These are phyloP conservation scores for Albophoma yamanashiensis DNA, from an alignment of 2,329 filamentous ascomycete species.

Conservation along the genomic window DNA sequence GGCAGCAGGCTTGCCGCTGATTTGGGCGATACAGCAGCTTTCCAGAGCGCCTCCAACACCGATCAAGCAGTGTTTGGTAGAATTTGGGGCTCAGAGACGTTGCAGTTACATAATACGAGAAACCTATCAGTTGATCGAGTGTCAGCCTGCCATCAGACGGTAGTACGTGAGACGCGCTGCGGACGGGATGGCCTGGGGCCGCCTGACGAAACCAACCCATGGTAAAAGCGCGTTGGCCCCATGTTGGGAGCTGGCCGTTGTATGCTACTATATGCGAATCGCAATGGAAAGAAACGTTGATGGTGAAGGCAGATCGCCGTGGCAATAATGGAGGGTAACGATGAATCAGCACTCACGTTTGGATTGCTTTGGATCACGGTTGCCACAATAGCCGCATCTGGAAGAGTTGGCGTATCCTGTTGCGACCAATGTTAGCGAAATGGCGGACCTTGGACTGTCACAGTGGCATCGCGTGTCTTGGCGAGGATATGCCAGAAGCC, in stretches of 20 bases:
- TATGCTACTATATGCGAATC: neutral
- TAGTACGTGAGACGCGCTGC: neutral
- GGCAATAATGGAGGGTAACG: neutral
- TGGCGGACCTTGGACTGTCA: neutral
- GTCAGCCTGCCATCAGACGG: conserved; percentile 15
- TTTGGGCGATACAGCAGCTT: conserved; percentile 69
- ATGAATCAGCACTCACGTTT: conserved; percentile 26
- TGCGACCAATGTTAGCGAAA: neutral
- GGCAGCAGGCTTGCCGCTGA: conserved; percentile 73
- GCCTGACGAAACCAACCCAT: neutral
- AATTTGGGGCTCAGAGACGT: conserved; percentile 50
- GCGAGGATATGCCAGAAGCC: neutral
- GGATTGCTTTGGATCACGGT: conserved; percentile 36
- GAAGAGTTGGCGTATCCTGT: conserved; percentile 41
- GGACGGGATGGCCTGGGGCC: neutral
- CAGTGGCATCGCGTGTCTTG: too few species aligned
- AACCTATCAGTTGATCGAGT: conserved; percentile 39
- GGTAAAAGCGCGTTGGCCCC: neutral
- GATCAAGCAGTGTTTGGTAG: conserved; percentile 63
- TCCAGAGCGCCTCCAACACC: conserved; percentile 68
- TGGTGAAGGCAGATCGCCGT: neutral
- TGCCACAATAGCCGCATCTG: conserved; percentile 42
- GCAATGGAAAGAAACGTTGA: neutral
- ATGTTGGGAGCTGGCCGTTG: too few species aligned
- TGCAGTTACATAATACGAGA: conserved; percentile 60